These are phyloP conservation scores for Tarenaya hassleriana DNA, from an alignment of 345 rosid species.

Conservation along the genomic window DNA sequence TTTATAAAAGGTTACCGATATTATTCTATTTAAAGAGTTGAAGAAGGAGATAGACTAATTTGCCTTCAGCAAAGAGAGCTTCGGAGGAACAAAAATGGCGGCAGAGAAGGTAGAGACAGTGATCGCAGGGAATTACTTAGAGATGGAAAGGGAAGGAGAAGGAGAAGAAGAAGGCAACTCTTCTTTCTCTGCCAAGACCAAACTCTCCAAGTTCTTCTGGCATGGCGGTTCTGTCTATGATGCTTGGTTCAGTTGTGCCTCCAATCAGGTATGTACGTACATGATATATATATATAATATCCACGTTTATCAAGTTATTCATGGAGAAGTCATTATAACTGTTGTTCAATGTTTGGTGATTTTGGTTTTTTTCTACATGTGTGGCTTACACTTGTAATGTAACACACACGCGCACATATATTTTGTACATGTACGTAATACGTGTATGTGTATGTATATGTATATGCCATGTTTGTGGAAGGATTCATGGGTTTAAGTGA, in stretches of 20 bases:
- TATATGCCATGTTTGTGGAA: too few relatives aligned
- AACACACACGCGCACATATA: too few relatives aligned
- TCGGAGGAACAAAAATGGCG: slow-evolving; percentile 57
- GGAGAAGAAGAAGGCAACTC: slow-evolving; percentile 17
- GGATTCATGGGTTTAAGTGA: too few relatives aligned
- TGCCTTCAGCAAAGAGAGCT: slow-evolving; percentile 5
- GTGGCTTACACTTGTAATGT: too few relatives aligned
- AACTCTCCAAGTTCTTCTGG: slow-evolving; percentile 67
- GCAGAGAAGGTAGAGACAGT: slow-evolving; percentile 96
- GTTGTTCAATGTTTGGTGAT: too few relatives aligned
- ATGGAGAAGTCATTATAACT: too few relatives aligned
- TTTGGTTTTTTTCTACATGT: too few relatives aligned
- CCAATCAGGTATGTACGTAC: slow-evolving; percentile 74
- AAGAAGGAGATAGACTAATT: slow-evolving; percentile 1
- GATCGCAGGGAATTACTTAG: slow-evolving; percentile 79
- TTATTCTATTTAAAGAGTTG: slow-evolving; percentile 52
- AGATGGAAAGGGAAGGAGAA: slow-evolving; percentile 76
- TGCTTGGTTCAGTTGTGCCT: slow-evolving; percentile 98
- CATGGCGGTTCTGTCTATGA: slow-evolving; percentile 94
- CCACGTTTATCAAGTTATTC: too few relatives aligned
- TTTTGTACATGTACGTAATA: too few relatives aligned
- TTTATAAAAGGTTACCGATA: not conserved
- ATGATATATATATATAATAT: too few relatives aligned
- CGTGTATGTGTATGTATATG: too few relatives aligned
- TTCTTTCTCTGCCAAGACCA: slow-evolving; percentile 37